phyloP scores from a whole-genome alignment of 106 monocot species.

The Acorus gramineus region DNA sequence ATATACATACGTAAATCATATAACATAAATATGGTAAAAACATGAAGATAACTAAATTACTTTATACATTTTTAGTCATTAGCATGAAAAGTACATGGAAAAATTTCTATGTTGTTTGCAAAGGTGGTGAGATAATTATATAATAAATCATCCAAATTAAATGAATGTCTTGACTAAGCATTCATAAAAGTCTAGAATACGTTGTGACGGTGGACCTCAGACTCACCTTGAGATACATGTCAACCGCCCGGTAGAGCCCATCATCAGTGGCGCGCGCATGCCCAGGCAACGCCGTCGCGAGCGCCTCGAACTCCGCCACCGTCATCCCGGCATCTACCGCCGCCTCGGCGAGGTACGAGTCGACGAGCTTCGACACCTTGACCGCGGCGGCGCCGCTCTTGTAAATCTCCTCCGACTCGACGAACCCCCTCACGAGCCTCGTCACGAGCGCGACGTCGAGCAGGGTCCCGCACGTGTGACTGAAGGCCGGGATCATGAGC shows the following conservation, averaged over 20 bases:
- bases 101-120: too few relatives aligned
- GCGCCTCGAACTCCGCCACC: constrained; percentile 55
- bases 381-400: constrained; percentile 40
- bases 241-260: constrained; percentile 71
- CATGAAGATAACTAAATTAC: too few relatives aligned
- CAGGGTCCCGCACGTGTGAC: constrained; percentile 60
- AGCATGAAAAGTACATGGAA: too few relatives aligned
- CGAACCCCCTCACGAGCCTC: constrained; percentile 44
- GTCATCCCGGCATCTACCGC: constrained; percentile 49
- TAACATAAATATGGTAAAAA: too few relatives aligned
- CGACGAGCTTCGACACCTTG: constrained; percentile 70
- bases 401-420: constrained; percentile 10
- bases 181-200: too few relatives aligned
- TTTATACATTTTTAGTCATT: too few relatives aligned
- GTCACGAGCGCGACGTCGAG: constrained; percentile 58
- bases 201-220: too few relatives aligned
- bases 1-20: too few relatives aligned
- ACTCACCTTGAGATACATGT: constrained; percentile 71
- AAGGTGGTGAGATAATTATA: too few relatives aligned
- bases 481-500: constrained; percentile 80
- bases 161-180: too few relatives aligned
- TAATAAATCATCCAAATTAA: too few relatives aligned
- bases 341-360: constrained; percentile 63
- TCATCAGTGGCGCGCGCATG: constrained; percentile 68
- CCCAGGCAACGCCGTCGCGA: constrained; percentile 46